Evolutionary conservation across 2,329 filamentous ascomycete genomes (phyloP).

Genomic region (Tolypocladium capitatum): DNA sequence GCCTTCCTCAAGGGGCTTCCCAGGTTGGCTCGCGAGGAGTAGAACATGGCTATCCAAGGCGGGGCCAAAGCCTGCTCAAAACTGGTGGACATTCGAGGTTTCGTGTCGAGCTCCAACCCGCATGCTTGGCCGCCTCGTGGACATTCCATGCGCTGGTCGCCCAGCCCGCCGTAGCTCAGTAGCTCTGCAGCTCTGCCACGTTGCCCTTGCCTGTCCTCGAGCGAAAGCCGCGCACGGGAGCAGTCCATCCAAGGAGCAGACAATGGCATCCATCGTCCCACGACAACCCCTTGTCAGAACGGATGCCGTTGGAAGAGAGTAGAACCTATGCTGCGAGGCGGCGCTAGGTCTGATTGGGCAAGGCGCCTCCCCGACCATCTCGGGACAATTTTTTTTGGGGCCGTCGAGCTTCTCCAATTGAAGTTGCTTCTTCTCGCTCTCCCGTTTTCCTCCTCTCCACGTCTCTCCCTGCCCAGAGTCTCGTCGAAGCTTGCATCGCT

Average conservation of each 20-base stretch:
- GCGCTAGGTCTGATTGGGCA: conserved; percentile 16
- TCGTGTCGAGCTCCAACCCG: not conserved
- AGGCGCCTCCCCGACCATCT: conserved; percentile 20
- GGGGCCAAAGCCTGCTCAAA: not conserved
- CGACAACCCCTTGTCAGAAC: no score
- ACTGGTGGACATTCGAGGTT: not conserved
- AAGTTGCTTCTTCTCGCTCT: conserved; percentile 6
- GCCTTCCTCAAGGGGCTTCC: not conserved
- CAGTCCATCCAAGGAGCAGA: no score
- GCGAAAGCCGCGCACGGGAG: no score
- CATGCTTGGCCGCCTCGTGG: not conserved
- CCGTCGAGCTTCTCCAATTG: conserved; percentile 7
- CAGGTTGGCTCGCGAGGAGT: not conserved
- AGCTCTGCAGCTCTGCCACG: no score
- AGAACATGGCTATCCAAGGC: not conserved
- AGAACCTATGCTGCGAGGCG: conserved; percentile 14
- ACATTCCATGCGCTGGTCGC: no score
- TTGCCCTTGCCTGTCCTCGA: no score
- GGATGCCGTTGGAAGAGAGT: conserved; percentile 24
- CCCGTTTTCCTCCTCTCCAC: conserved; percentile 1
- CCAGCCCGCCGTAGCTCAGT: not conserved
- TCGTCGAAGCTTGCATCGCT: conserved; percentile 3
- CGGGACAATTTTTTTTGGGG: conserved; percentile 29
- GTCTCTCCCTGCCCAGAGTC: conserved; percentile 1
- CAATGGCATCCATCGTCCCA: no score